Percentiles rank a stretch among this genome's conserved stretches.
phyloP scores from a whole-genome alignment of 176 grass and related monocot species.

The Hyparrhenia diplandra region DNA sequence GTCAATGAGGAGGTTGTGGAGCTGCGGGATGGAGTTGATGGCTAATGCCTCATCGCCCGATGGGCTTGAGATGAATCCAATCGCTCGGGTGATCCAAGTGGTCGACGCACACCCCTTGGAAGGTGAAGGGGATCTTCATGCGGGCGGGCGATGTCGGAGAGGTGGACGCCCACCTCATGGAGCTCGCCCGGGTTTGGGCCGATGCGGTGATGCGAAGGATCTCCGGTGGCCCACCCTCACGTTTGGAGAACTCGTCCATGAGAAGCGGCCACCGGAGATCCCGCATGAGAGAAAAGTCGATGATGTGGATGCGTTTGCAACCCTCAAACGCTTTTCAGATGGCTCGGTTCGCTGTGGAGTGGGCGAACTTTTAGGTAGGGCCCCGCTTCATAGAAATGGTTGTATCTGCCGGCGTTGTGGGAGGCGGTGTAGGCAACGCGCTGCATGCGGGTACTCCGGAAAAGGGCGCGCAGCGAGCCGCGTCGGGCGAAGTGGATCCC shows the following conservation, averaged over 20 bases:
- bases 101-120: conserved; percentile 33
- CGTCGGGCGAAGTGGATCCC: conserved; percentile 53
- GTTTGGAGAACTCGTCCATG: conserved; percentile 36
- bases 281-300: conserved; percentile 55
- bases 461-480: conserved; percentile 53
- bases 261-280: conserved; percentile 63
- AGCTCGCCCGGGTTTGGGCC: conserved; percentile 33
- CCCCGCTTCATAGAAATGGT: conserved; percentile 63
- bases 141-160: conserved; percentile 47
- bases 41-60: conserved; percentile 50
- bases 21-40: conserved; percentile 70
- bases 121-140: conserved; percentile 47
- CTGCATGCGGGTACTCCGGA: conserved; percentile 2
- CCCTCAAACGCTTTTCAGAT: conserved; percentile 43
- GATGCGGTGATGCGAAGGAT: conserved; percentile 60
- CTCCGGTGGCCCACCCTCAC: conserved; percentile 24
- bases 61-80: conserved; percentile 46
- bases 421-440: accelerated
- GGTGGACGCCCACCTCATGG: conserved; percentile 49
- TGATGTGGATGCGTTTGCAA: conserved; percentile 36
- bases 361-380: conserved; percentile 68
- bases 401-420: not conserved
- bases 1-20: conserved; percentile 76
- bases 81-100: conserved; percentile 37
- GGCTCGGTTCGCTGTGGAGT: conserved; percentile 63